Conservation (phyloP, 2,329 filamentous ascomycete species). For the Westerdykella sp. region DNA sequence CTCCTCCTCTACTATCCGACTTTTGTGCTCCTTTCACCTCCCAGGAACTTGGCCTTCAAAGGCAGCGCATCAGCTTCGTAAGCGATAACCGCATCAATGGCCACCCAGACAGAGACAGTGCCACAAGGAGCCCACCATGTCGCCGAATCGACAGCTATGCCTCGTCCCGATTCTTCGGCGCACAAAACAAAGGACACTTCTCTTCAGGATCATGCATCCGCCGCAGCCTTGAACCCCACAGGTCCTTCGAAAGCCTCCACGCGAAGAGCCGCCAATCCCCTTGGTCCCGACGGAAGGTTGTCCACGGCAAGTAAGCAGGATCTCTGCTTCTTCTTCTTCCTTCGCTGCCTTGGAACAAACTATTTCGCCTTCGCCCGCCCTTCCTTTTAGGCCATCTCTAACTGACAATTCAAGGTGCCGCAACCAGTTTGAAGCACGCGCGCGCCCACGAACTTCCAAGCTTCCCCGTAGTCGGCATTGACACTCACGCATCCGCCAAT, state of each 20-base stretch:
- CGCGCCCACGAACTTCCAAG: slow-evolving; percentile 67
- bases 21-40: not conserved
- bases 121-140: slow-evolving; percentile 12
- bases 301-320: slow-evolving; percentile 50
- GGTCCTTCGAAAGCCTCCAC: slow-evolving; percentile 29
- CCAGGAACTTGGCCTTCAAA: not conserved
- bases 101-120: slow-evolving; percentile 18
- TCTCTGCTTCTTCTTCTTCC: no score
- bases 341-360: not conserved
- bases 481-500: slow-evolving; percentile 56
- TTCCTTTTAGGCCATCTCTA: slow-evolving; percentile 2
- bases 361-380: slow-evolving; percentile 4
- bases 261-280: slow-evolving; percentile 25
- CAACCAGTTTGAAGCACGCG: slow-evolving; percentile 63
- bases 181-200: slow-evolving; percentile 32
- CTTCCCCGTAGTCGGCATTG: slow-evolving; percentile 62
- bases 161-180: slow-evolving; percentile 42
- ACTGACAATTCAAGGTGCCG: slow-evolving; percentile 46
- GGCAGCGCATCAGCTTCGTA: slow-evolving; percentile 3
- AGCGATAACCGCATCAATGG: slow-evolving; percentile 17
- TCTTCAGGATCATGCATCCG: slow-evolving; percentile 51
- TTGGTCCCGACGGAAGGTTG: slow-evolving; percentile 51
- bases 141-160: slow-evolving; percentile 10
- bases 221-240: slow-evolving; percentile 54
- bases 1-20: no score